Conservation (phyloP, 257 asterid species). For the Avicennia marina region DNA sequence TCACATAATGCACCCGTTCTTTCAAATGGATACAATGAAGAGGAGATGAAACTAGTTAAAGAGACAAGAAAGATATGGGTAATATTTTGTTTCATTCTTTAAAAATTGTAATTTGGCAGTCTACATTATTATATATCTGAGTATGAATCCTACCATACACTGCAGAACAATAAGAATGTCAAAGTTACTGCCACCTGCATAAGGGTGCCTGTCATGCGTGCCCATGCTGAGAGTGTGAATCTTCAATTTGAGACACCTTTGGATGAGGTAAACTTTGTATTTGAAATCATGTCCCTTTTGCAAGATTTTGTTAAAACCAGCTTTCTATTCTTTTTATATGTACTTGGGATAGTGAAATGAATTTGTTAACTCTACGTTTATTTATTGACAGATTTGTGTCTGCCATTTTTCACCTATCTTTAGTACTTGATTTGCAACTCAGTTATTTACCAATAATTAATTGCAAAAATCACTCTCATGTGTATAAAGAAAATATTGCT, state of each 20-base stretch:
- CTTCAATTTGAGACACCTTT: slow-evolving; percentile 89
- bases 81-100: slow-evolving; percentile 16
- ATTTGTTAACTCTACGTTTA: no score
- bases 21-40: not conserved
- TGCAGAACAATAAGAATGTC: no score
- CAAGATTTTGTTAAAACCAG: no score
- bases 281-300: no score
- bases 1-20: not conserved
- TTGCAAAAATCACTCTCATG: no score
- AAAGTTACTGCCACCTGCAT: slow-evolving; percentile 97
- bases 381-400: no score
- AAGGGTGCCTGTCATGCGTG: slow-evolving; percentile 98
- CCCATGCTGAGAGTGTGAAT: slow-evolving; percentile 96
- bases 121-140: not conserved
- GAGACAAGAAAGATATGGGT: slow-evolving; percentile 98
- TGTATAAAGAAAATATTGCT: no score
- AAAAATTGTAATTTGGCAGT: not conserved
- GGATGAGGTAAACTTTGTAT: slow-evolving; percentile 75
- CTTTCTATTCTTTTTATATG: no score
- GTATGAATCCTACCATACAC: not conserved
- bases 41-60: slow-evolving; percentile 44
- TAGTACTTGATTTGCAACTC: no score
- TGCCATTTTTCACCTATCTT: no score
- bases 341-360: no score
- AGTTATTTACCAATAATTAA: no score